A percentile compares a stretch with the other conserved stretches of the same genome.
Evolutionary conservation across 75 land plant genomes (phyloP).

Genomic region (Cryptomeria japonica): DNA sequence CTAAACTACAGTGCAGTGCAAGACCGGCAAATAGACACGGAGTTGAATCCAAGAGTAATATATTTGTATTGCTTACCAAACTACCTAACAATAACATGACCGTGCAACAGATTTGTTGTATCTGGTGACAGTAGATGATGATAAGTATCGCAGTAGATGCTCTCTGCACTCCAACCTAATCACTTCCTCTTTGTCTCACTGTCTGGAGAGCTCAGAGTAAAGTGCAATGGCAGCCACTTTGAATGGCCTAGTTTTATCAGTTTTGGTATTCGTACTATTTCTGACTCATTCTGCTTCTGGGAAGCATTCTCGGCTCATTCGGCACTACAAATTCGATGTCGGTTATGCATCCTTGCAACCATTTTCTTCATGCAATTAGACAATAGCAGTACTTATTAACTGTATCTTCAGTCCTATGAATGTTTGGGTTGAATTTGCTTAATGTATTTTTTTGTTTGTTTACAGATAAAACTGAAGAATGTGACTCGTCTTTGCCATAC

Average conservation of each 20-base stretch:
- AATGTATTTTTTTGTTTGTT: not conserved
- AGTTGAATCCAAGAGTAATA: too few relatives aligned
- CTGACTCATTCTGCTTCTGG: not conserved
- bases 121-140: too few relatives aligned
- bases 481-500: constrained; percentile 56
- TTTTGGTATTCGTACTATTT: not conserved
- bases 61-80: too few relatives aligned
- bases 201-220: not conserved
- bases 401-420: too few relatives aligned
- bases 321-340: constrained; percentile 11
- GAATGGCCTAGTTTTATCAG: not conserved
- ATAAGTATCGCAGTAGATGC: too few relatives aligned
- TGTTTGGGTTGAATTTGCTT: too few relatives aligned
- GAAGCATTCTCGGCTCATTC: not conserved
- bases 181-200: not conserved
- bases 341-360: not conserved
- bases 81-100: too few relatives aligned
- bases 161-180: too few relatives aligned
- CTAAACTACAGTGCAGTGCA: too few relatives aligned
- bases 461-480: constrained; percentile 53
- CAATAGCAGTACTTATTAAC: too few relatives aligned
- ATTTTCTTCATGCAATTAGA: not conserved
- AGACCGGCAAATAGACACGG: too few relatives aligned
- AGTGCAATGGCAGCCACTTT: not conserved
- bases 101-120: too few relatives aligned